phyloP scores from a whole-genome alignment of 371 early-diverging fungal genomes.

The Saksenaea oblongispora region DNA sequence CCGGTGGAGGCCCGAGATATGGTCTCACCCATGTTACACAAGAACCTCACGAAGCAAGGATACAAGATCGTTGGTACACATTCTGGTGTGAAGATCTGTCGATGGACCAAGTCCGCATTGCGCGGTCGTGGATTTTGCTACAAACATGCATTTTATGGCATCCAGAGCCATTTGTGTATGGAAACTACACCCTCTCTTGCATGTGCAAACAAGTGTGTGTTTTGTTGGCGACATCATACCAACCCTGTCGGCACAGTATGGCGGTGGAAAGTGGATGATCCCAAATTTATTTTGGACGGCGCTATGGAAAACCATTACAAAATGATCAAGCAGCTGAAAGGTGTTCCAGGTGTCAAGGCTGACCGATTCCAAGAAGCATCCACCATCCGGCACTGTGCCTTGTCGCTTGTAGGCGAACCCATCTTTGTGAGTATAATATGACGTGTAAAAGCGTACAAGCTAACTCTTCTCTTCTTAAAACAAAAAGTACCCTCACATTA shows the following conservation, averaged over 20 bases:
- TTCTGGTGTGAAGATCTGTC: constrained; percentile 82
- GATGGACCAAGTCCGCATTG: constrained; percentile 81
- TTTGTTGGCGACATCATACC: constrained; percentile 84
- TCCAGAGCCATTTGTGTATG: constrained; percentile 70
- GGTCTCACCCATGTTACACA: constrained; percentile 76
- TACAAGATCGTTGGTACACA: constrained; percentile 82
- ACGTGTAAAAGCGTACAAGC: too few relatives aligned
- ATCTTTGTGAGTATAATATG: constrained; percentile 57
- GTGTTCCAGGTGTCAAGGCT: constrained; percentile 77
- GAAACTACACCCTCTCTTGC: constrained; percentile 76
- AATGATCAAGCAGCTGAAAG: constrained; percentile 81
- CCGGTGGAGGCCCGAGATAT: constrained; percentile 60
- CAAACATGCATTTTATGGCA: constrained; percentile 76
- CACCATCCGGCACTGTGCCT: constrained; percentile 71
- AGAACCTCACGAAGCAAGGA: constrained; percentile 78
- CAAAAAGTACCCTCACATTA: constrained; percentile 78
- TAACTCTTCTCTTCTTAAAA: not conserved
- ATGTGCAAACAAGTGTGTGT: constrained; percentile 84
- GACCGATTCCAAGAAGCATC: constrained; percentile 78
- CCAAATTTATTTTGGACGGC: constrained; percentile 72
- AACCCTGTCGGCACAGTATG: constrained; percentile 78
- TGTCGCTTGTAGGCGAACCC: constrained; percentile 78
- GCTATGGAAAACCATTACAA: constrained; percentile 76
- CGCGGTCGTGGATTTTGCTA: constrained; percentile 83
- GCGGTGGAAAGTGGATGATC: constrained; percentile 82